Evolutionary conservation across 208 protist species (phyloP).

Genomic region (Acanthamoeba quina): DNA sequence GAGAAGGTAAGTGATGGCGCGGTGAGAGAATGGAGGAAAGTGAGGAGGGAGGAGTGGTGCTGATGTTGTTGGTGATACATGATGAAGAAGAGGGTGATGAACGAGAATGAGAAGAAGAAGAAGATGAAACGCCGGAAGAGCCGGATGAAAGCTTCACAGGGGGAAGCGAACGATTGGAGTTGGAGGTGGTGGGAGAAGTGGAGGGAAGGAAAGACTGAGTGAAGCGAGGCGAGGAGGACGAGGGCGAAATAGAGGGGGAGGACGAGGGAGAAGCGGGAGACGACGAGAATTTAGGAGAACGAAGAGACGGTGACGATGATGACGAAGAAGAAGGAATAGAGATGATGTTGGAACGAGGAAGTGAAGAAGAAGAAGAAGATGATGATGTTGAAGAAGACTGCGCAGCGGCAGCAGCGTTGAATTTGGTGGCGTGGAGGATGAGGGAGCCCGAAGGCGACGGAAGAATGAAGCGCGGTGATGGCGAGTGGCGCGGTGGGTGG

Average conservation of each 20-base stretch:
- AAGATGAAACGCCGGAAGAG: slow-evolving; percentile 17
- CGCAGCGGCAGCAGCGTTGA: not conserved
- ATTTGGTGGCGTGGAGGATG: slow-evolving; percentile 20
- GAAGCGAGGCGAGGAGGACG: slow-evolving; percentile 2
- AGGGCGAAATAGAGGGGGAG: slow-evolving; percentile 36
- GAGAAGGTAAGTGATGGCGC: not conserved
- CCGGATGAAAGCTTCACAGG: not conserved
- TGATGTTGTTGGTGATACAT: no score
- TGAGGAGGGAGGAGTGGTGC: not conserved
- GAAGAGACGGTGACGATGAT: slow-evolving; percentile 25
- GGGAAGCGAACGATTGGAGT: slow-evolving; percentile 5
- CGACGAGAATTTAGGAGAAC: not conserved
- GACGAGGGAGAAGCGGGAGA: not conserved
- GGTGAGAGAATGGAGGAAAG: not conserved
- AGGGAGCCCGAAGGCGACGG: slow-evolving; percentile 2
- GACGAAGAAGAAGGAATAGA: not conserved
- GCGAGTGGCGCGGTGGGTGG: not conserved
- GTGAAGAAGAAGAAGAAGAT: no score
- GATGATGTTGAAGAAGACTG: not conserved
- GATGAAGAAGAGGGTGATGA: not conserved
- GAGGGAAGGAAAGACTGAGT: not conserved
- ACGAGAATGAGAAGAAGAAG: slow-evolving; percentile 12
- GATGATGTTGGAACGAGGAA: not conserved
- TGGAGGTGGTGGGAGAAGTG: not conserved
- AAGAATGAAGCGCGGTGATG: not conserved